These are phyloP conservation scores for Colletotrichum shisoi DNA, from an alignment of 2,329 filamentous ascomycete genomes.

Conservation along the genomic window DNA sequence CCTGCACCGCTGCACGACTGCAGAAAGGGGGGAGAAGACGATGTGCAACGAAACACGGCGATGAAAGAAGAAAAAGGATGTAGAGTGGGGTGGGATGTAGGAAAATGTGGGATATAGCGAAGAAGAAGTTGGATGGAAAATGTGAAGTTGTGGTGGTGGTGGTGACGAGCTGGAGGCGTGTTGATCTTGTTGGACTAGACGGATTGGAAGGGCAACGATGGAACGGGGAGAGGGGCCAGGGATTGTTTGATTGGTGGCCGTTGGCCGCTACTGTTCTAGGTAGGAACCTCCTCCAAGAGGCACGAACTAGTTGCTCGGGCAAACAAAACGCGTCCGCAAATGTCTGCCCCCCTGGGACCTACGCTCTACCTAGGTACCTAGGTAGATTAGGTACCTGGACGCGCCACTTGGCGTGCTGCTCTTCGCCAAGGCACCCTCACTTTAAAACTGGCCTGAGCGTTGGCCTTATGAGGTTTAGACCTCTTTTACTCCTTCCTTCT, in stretches of 20 bases:
- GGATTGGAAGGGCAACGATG: slow-evolving; percentile 38
- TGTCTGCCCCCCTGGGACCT: background rate
- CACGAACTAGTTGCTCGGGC: slow-evolving; percentile 32
- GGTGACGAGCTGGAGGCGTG: slow-evolving; percentile 26
- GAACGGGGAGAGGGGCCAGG: background rate
- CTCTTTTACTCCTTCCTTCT: background rate
- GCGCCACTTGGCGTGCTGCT: slow-evolving; percentile 28
- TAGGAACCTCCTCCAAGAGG: background rate
- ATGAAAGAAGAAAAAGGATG: background rate
- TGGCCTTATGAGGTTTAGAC: slow-evolving; percentile 13
- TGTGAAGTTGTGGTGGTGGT: background rate
- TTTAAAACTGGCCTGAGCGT: slow-evolving; percentile 18
- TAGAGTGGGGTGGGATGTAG: background rate
- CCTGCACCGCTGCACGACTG: slow-evolving; percentile 12
- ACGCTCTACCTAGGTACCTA: too few species aligned
- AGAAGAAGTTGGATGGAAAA: background rate
- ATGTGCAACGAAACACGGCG: background rate
- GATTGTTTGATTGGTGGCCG: background rate
- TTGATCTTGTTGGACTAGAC: slow-evolving; percentile 29
- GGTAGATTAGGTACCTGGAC: background rate
- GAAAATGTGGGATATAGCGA: background rate
- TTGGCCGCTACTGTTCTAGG: background rate
- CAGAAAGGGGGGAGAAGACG: background rate
- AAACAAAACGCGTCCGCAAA: slow-evolving; percentile 35
- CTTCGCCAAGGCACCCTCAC: slow-evolving; percentile 5